phyloP scores from a whole-genome alignment of 176 grass and related monocot species.

The Chloris gayana region DNA sequence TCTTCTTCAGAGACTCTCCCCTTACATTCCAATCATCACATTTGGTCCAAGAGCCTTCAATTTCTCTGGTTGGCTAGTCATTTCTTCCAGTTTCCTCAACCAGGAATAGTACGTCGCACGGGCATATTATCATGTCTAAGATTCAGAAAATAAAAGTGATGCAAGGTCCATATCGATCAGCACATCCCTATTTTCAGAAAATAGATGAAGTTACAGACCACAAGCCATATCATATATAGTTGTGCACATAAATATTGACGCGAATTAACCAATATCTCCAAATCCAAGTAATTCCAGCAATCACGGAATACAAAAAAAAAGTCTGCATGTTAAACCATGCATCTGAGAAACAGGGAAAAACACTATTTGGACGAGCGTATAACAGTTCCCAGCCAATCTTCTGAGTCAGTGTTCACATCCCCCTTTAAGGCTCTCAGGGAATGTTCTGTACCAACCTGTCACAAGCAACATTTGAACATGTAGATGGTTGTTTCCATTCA shows the following conservation, averaged over 20 bases:
- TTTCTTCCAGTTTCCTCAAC: too few relatives aligned
- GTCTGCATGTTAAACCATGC: neutral
- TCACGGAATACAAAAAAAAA: neutral
- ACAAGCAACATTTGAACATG: neutral
- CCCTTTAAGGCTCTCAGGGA: slow-evolving; percentile 74
- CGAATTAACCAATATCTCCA: neutral
- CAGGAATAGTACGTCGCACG: too few relatives aligned
- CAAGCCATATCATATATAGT: neutral
- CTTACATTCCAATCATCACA: too few relatives aligned
- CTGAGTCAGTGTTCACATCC: slow-evolving; percentile 51
- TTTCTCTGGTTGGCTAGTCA: too few relatives aligned
- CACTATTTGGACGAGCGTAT: slow-evolving; percentile 64
- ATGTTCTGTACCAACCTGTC: slow-evolving; percentile 78
- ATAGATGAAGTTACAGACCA: neutral
- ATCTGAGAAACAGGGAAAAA: slow-evolving; percentile 23
- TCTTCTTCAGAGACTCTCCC: too few relatives aligned
- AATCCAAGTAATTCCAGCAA: neutral
- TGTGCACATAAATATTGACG: neutral
- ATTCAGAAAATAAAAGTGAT: too few relatives aligned
- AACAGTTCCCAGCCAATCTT: slow-evolving; percentile 87
- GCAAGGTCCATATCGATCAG: neutral
- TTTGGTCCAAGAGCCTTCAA: too few relatives aligned
- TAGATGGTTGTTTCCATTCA: neutral
- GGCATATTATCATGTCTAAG: too few relatives aligned
- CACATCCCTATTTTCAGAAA: neutral